Base-by-base conservation (phyloP, 352 stramenopile species). In the Globisporangium nunn region DNA sequence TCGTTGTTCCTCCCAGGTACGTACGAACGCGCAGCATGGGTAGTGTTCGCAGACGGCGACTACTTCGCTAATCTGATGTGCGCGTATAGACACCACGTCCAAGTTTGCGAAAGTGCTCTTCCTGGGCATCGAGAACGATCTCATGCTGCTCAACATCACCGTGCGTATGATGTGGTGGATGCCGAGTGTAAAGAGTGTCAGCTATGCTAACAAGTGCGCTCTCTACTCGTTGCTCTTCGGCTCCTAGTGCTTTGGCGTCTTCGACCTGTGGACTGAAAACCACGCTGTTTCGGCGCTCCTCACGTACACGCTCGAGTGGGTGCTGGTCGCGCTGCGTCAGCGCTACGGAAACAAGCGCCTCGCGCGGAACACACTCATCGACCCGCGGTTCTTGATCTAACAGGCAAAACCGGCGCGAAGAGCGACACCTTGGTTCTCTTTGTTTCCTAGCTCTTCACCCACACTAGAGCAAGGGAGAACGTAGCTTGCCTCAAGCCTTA, bases 71-170 rank as follows among this genome's bases (percentile, higher is more conserved):
- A 37, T 8, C 33, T 37, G n/a, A 6, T 11, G 23, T 52, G 46
- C n/a, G 52, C 15, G 48, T 23, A 23, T 49, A 83, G 85, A 95
- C 51, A 71, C 66, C 6, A 54, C 64, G 6, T 73, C 62, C n/a
- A 75, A 49, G 28, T 94, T 90, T 58, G 63, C 73, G 12, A 62
- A 59, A 0, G 72, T 87, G 12, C 49, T 96, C 6, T 85, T 91
- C 12, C 67, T 93, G 8, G 87, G 87, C 7, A 71, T 91, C 23
- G 85, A 96, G 64, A 87, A 85, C 54, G 87, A 96, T 52, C 74
- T 97, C 33, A 85, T 96, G 72, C 59, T 96, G 44, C 74, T 96
- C 52, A 90, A 97, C 61, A 66, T 96, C n/a, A 65, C 93, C 56
- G 75, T 92, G 71, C 66, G 76, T 48, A 15, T 12, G 11, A 4